These are phyloP conservation scores for Xylaria scruposa DNA, from an alignment of 495 filamentous ascomycete genomes.

Conservation along the genomic window DNA sequence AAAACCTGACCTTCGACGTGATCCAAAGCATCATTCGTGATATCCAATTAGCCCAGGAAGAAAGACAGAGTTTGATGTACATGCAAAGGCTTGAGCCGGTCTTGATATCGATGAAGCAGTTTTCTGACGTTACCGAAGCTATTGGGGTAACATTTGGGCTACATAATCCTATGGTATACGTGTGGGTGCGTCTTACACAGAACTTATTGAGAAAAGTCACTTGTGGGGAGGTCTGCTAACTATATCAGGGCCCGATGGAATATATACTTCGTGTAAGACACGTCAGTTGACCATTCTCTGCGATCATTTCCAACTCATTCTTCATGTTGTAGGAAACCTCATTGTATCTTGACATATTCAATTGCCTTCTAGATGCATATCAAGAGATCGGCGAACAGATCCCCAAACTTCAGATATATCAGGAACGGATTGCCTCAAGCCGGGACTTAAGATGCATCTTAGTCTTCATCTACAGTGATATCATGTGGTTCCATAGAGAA, in stretches of 20 bases:
- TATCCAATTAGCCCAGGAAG: not conserved
- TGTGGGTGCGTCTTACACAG: slow-evolving; percentile 5
- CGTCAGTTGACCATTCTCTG: not conserved
- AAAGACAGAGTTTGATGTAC: slow-evolving; percentile 24
- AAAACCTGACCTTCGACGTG: not conserved
- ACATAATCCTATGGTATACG: not conserved
- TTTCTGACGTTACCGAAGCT: not conserved
- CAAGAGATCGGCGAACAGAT: slow-evolving; percentile 49
- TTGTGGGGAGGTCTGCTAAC: not conserved
- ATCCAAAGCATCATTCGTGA: not conserved
- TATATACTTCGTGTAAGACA: slow-evolving; percentile 3
- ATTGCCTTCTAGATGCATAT: slow-evolving; percentile 50
- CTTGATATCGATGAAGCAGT: slow-evolving; percentile 49
- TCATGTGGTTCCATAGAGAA: slow-evolving; percentile 52
- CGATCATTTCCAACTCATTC: not conserved
- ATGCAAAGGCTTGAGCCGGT: slow-evolving; percentile 45
- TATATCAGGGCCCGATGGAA: slow-evolving; percentile 3
- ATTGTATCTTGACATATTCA: slow-evolving; percentile 39
- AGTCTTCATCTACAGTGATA: slow-evolving; percentile 48
- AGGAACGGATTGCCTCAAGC: slow-evolving; percentile 8
- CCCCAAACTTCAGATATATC: slow-evolving; percentile 43
- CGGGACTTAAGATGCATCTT: slow-evolving; percentile 38
- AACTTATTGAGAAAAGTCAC: not conserved
- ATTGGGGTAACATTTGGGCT: not conserved
- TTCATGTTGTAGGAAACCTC: slow-evolving; percentile 35